phyloP scores from a whole-genome alignment of 352 stramenopile genomes.

The Salisapilia sapeloensis region DNA sequence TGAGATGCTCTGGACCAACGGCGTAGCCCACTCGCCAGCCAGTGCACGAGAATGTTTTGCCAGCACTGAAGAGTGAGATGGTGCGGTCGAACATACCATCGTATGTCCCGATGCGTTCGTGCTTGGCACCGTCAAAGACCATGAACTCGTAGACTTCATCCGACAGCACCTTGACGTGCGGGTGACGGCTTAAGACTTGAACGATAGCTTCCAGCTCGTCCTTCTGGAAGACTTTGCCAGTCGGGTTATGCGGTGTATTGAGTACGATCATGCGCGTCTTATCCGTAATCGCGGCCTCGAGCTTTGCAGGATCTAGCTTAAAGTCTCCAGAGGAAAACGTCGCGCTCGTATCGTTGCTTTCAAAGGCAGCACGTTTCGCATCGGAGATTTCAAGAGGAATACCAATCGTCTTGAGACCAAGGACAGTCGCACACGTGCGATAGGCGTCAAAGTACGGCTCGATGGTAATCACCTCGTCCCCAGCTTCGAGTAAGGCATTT shows the following conservation, averaged over 20 bases:
- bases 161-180: conserved; percentile 85
- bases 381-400: conserved; percentile 43
- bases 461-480: conserved; percentile 75
- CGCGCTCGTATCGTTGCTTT: conserved; percentile 5
- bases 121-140: conserved; percentile 61
- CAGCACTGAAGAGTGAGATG: conserved; percentile 85
- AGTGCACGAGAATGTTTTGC: conserved; percentile 90
- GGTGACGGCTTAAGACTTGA: conserved; percentile 61
- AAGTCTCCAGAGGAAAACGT: conserved; percentile 62
- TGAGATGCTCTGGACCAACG: conserved; percentile 31
- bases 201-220: conserved; percentile 89
- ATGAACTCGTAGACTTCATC: conserved; percentile 99
- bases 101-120: conserved; percentile 60
- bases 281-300: conserved; percentile 77
- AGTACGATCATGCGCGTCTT: conserved; percentile 93
- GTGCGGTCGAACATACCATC: conserved; percentile 78
- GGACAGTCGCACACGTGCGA: conserved; percentile 67
- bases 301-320: conserved; percentile 63
- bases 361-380: conserved; percentile 23
- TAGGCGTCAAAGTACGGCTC: conserved; percentile 87
- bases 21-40: conserved; percentile 86
- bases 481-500: conserved; percentile 54
- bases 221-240: conserved; percentile 93
- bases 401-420: conserved; percentile 57
- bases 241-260: conserved; percentile 99